A percentile compares a stretch with the other conserved stretches of the same genome.
These are phyloP conservation scores for Volvox carteri DNA, from an alignment of 163 green algal species.

Conservation along the genomic window DNA sequence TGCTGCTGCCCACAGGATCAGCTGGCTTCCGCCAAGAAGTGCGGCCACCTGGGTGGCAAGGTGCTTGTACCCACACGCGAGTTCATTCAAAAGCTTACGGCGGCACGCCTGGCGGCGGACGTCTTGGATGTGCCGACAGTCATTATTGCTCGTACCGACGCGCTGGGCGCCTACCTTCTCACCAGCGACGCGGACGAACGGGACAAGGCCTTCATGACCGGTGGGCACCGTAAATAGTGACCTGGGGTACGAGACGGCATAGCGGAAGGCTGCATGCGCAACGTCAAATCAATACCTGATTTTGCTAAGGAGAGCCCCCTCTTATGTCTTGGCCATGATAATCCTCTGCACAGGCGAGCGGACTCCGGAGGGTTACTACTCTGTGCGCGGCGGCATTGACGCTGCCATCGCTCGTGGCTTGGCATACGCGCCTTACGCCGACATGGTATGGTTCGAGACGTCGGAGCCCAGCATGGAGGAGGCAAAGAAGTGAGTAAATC, in stretches of 20 bases:
- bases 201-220: slow-evolving; percentile 87
- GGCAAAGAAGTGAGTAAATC: slow-evolving; percentile 65
- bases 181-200: slow-evolving; percentile 88
- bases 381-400: slow-evolving; percentile 84
- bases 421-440: slow-evolving; percentile 89
- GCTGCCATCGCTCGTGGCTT: slow-evolving; percentile 87
- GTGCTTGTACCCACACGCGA: slow-evolving; percentile 81
- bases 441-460: slow-evolving; percentile 95
- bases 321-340: too few species aligned
- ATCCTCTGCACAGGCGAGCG: slow-evolving; percentile 82
- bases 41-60: slow-evolving; percentile 94
- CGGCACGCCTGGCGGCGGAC: slow-evolving; percentile 88
- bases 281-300: too few species aligned
- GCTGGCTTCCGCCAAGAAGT: slow-evolving; percentile 94
- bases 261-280: too few species aligned
- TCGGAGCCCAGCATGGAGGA: slow-evolving; percentile 88
- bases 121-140: slow-evolving; percentile 87
- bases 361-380: slow-evolving; percentile 90
- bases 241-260: too few species aligned
- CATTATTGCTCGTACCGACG: slow-evolving; percentile 89
- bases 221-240: too few species aligned
- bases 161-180: slow-evolving; percentile 87
- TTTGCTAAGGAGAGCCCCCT: too few species aligned
- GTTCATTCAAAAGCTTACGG: slow-evolving; percentile 86
- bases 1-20: slow-evolving; percentile 75